Base-by-base conservation (phyloP, 192 early-diverging fungal species). In the Paraglomus occultum region DNA sequence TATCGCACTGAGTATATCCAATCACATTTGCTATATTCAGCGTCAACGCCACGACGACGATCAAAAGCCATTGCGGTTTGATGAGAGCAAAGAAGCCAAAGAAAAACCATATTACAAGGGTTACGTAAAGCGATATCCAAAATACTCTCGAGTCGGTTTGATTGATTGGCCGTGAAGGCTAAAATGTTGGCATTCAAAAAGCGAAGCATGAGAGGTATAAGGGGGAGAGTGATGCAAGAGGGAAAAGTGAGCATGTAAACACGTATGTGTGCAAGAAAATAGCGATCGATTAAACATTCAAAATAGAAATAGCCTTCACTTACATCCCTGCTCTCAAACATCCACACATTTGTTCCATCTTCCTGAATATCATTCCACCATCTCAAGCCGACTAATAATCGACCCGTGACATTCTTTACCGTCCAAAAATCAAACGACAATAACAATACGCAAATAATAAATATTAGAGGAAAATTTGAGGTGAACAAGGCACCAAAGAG, bases 331-430 rank as follows among this genome's bases (percentile, higher is more conserved):
- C 90, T 91, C 75, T 99, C 97, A 85, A 97, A 99, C 14, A 95
- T 86, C 97, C 97, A 99, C 69, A 86, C 89, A 69, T 90, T 95
- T 4, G 92, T 86, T 40, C 97, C 97, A 77, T 98, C 97, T 52
- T 96, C 95, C 53, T 87, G 85, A 70, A 98, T 94, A 78, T 97
- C 92, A 80, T 96, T 99, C 97, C 97, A 99, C 97, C 97, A 99
- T 70, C 97, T 87, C 63, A 99, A 79, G 18, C 97, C 97, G 12
- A 99, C 97, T 51, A 99, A 83, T 47, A 98, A 80, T 55, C 97
- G 87, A 0, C 97, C 97, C 20, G 95, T 91, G 18, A 99, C 91
- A 74, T 99, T 99, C 78, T 99, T 99, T 15, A 98, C 95, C 0
- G 94, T 97, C 96, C 96, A 99, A 75, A 99, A 99, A 65, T 99